Base-by-base conservation (phyloP, 208 protist species). In the Crithidia sp. region DNA sequence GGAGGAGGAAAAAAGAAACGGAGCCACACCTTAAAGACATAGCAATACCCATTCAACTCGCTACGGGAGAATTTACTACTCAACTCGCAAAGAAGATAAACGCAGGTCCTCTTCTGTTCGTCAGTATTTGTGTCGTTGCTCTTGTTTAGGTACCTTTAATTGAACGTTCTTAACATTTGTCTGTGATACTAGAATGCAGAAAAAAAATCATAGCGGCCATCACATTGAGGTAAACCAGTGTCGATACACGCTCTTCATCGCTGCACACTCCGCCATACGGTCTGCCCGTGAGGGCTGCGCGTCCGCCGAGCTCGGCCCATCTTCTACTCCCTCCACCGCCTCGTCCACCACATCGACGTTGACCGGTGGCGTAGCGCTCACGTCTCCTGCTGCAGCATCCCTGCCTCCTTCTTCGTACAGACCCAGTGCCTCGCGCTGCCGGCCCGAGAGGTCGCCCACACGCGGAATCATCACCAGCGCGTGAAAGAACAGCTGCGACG, bases 391-490 rank as follows among this genome's bases (percentile, higher is more conserved):
- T 0, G 50, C 44, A 37, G 13, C 19, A 28, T 28, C 28, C 28
- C 28, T 28, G 28, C 28, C 0, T 19, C 79, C 44, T 8, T 64
- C 65, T 56, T 94, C 88, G 57, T 85, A 93, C 13, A 17, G 16
- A 28, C 52, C 39, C 19, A 96, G 79, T 14, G 88, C 82, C 10
- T 65, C 63, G 19, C 67, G 67, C 75, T 96, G 92, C 10, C 74
- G 66, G 10, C 92, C 92, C 4, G 89, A 86, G 47, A 96, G 71
- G 3, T 79, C 75, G 8, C 81, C 73, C 8, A 53, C 79, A 17
- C 62, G 77, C 0, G 92, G 92, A 5, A 95, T 83, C 52, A 95
- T 79, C 65, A 96, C 85, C 4, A 96, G 76, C 1, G 83, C 80
- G 59, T 96, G 92, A 61, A 85, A 94, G 45, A 79, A 64, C 54